Conservation (phyloP, 768 basidiomycete genomes). For the Amanita molliuscula region DNA sequence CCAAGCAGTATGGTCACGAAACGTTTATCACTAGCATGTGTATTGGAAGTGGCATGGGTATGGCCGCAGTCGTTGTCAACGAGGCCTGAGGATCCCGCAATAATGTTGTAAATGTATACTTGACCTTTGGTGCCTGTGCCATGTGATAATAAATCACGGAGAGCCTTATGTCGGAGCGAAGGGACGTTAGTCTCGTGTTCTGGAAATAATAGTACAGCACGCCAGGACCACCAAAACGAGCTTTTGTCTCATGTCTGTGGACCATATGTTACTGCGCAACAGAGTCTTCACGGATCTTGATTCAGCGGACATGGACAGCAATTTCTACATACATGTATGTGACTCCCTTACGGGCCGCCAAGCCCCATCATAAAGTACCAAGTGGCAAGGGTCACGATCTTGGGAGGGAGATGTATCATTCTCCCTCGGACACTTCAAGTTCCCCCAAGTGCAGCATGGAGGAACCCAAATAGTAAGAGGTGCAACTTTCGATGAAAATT, state of each 20-base stretch:
- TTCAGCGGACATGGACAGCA: too few species aligned
- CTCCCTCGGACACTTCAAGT: constrained; percentile 58
- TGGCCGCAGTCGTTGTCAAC: constrained; percentile 79
- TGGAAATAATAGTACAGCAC: too few species aligned
- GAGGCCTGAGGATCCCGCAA: constrained; percentile 44
- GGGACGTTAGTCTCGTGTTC: neutral
- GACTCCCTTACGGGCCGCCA: constrained; percentile 58
- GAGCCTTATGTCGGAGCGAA: neutral
- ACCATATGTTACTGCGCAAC: neutral
- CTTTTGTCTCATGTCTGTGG: neutral
- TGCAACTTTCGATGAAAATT: constrained; percentile 49
- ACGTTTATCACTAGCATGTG: constrained; percentile 91
- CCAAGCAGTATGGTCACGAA: constrained; percentile 64
- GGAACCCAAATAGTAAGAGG: constrained; percentile 65
- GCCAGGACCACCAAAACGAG: neutral
- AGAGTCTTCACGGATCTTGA: constrained; percentile 1
- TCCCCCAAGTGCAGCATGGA: constrained; percentile 25
- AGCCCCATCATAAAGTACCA: constrained; percentile 27
- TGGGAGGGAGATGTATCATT: constrained; percentile 45
- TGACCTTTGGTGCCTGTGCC: neutral
- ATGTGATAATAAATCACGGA: neutral
- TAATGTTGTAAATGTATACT: neutral
- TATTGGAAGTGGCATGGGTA: constrained; percentile 84
- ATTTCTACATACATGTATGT: constrained; percentile 17
- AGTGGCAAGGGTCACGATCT: constrained; percentile 44